Evolutionary conservation across 2,329 filamentous ascomycete genomes (phyloP).

Genomic region (Diaporthe vexans): DNA sequence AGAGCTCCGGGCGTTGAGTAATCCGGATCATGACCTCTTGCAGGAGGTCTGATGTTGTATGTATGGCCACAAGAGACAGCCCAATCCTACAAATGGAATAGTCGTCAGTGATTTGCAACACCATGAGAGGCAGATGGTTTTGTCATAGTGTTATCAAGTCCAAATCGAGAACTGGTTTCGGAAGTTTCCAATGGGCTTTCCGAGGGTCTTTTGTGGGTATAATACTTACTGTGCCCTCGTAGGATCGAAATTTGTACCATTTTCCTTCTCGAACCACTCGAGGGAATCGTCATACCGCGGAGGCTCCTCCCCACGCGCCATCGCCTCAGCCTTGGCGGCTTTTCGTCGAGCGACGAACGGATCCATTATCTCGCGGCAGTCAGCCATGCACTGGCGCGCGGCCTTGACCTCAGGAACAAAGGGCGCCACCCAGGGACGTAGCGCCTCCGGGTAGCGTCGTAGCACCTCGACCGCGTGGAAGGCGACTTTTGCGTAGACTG

Average conservation of each 20-base stretch:
- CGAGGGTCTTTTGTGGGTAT: too few species aligned
- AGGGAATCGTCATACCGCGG: conserved; percentile 21
- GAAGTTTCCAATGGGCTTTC: too few species aligned
- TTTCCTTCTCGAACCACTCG: conserved; percentile 58
- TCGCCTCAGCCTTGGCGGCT: conserved; percentile 51
- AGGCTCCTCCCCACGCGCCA: conserved; percentile 33
- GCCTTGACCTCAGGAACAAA: conserved; percentile 56
- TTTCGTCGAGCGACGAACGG: conserved; percentile 51
- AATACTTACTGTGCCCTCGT: conserved; percentile 48
- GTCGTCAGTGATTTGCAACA: too few species aligned
- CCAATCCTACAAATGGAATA: conserved; percentile 42
- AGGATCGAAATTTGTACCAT: conserved; percentile 49
- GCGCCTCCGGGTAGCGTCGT: conserved; percentile 55
- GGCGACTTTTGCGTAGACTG: conserved; percentile 56
- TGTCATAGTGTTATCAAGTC: neutral
- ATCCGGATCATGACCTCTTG: conserved; percentile 57
- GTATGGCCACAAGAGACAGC: conserved; percentile 56
- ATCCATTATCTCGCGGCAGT: conserved; percentile 53
- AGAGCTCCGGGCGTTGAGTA: conserved; percentile 54
- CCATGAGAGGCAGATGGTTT: too few species aligned
- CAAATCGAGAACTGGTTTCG: too few species aligned
- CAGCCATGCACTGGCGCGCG: conserved; percentile 53
- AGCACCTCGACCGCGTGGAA: conserved; percentile 55
- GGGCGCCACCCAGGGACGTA: conserved; percentile 59
- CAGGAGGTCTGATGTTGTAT: conserved; percentile 56